A percentile compares a stretch with the other conserved stretches of the same genome.
phyloP scores from a whole-genome alignment of 177 flowering plant species.

The Vitis hybrid region DNA sequence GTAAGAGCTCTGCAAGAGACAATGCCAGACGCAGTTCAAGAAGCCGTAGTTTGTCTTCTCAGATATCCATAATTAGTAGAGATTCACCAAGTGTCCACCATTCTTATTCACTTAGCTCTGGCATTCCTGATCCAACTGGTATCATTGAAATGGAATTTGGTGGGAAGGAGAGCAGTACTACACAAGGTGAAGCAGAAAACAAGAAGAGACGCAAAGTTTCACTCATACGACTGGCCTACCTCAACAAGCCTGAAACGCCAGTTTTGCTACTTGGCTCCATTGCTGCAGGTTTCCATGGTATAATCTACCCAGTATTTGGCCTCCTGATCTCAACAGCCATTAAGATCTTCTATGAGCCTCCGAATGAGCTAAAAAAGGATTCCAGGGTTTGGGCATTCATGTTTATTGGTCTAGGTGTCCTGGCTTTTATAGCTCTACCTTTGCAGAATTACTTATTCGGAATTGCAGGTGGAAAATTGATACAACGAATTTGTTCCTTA shows the following conservation, averaged over 20 bases:
- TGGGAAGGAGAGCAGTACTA: not conserved
- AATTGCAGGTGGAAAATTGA: slow-evolving; percentile 68
- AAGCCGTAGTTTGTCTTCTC: slow-evolving; percentile 29
- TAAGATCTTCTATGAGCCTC: slow-evolving; percentile 54
- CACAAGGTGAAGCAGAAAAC: slow-evolving; percentile 1
- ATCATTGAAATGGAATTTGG: slow-evolving; percentile 19
- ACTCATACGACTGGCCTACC: slow-evolving; percentile 40
- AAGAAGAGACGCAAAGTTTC: slow-evolving; percentile 24
- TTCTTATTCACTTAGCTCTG: slow-evolving; percentile 26
- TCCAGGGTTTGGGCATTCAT: slow-evolving; percentile 52
- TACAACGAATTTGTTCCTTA: slow-evolving; percentile 59
- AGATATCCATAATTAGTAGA: slow-evolving; percentile 34
- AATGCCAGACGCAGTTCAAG: slow-evolving; percentile 18
- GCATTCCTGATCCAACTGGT: slow-evolving; percentile 22
- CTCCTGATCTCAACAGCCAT: slow-evolving; percentile 51
- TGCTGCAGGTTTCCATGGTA: slow-evolving; percentile 56
- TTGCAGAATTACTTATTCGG: slow-evolving; percentile 60
- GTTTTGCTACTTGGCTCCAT: slow-evolving; percentile 50
- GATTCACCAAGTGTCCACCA: slow-evolving; percentile 34
- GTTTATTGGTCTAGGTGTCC: slow-evolving; percentile 38
- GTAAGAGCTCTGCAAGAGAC: slow-evolving; percentile 14
- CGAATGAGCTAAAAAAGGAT: slow-evolving; percentile 34
- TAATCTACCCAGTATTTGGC: slow-evolving; percentile 53
- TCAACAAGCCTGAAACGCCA: slow-evolving; percentile 69
- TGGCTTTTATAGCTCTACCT: slow-evolving; percentile 32